Base-by-base conservation (phyloP, 225 moss, liverwort and hornwort genomes). In the Neckera pumila region DNA sequence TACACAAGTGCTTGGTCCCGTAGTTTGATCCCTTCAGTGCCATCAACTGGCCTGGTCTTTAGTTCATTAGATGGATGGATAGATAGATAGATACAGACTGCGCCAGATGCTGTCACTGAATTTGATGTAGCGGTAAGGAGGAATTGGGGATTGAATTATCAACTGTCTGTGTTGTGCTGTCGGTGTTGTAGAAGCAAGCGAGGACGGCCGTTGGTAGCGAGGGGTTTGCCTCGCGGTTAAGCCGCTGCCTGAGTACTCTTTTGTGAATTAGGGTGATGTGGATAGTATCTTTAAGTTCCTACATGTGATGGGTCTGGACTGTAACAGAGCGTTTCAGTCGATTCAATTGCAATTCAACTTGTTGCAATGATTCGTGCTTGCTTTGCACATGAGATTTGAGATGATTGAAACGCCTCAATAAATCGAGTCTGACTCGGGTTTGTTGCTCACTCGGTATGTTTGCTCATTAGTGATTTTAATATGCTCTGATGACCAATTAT, bases 21-120 rank as follows among this genome's bases (percentile, higher is more conserved):
- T 42, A 76, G 88, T 89, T 92, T 90, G 90, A 90, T 92, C 71
- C 92, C 90, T 85, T 85, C 89, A 92, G 92, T 87, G 85, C 56
- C 77, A 20, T 47, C 83, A 92, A 79, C 89, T 91, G 91, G 75
- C 86, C 19, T 80, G 63, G 91, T 89, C 91, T 91, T 76, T 57
- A 64, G 66, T 71, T 74, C 79, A 64, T 58, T 85, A 86, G 53
- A 31, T 62, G 28, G 76, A n/a, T 86, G 87, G 36, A 53, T 10
- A n/a, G n/a, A n/a, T n/a, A n/a, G n/a, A n/a, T n/a, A n/a, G n/a
- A n/a, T n/a, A n/a, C n/a, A 61, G 83, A 76, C 36, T 77, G 80
- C 80, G 83, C 65, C 80, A 91, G 92, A 86, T 87, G 86, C 67
- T 4, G 87, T 80, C 67, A 88, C 89, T 92, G 92, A 86, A 70